Conservation (phyloP, 2,329 filamentous ascomycete genomes). For the Diaporthe citriasiana region DNA sequence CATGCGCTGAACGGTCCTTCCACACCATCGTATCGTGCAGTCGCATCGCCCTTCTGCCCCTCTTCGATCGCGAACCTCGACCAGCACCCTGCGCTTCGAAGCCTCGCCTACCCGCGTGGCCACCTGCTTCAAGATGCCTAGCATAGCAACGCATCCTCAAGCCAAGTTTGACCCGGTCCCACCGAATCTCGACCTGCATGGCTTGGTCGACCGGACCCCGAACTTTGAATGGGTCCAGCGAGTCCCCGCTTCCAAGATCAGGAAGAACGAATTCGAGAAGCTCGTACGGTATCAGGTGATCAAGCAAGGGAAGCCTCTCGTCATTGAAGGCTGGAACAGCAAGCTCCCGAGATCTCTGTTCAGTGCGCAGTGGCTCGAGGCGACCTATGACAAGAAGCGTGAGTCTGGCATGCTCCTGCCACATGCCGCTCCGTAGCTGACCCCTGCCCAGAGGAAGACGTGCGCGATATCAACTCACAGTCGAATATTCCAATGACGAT, state of each 20-base stretch:
- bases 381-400: constrained; percentile 85
- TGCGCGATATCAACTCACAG: constrained; percentile 82
- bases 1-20: constrained; percentile 33
- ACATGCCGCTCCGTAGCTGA: constrained; percentile 44
- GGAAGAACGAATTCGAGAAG: constrained; percentile 85
- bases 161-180: constrained; percentile 94
- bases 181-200: constrained; percentile 83
- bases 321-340: constrained; percentile 90
- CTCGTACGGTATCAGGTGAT: constrained; percentile 88
- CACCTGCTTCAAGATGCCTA: constrained; percentile 72
- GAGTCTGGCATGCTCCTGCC: constrained; percentile 49
- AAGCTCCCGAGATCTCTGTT: constrained; percentile 84
- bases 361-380: constrained; percentile 82
- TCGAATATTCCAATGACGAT: constrained; percentile 86
- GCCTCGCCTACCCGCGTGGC: background rate
- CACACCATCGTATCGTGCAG: constrained; percentile 20
- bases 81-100: background rate
- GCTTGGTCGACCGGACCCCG: constrained; percentile 80
- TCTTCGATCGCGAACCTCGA: background rate
- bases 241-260: constrained; percentile 83
- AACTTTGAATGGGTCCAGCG: constrained; percentile 92
- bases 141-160: constrained; percentile 77
- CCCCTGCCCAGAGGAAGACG: constrained; percentile 76
- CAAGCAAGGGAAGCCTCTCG: constrained; percentile 85
- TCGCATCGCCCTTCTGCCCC: constrained; percentile 19